A percentile compares a stretch with the other conserved stretches of the same genome.
These are phyloP conservation scores for Stachybotrys echinatus DNA, from an alignment of 2,329 filamentous ascomycete species.

Conservation along the genomic window DNA sequence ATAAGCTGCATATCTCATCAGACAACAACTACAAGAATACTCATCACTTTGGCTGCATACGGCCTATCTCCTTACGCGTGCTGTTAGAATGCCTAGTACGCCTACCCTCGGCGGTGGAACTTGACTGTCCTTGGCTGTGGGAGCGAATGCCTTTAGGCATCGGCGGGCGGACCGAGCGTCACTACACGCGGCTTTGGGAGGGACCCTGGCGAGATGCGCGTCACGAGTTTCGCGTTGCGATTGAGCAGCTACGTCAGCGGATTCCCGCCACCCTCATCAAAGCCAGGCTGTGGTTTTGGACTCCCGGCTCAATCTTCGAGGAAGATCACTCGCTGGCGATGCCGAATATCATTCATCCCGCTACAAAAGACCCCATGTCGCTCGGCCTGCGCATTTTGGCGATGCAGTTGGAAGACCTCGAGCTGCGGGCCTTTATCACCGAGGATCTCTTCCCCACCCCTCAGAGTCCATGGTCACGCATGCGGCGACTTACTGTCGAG, in stretches of 20 bases:
- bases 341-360: constrained; percentile 12
- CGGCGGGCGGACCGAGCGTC: constrained; percentile 6
- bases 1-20: constrained; percentile 4
- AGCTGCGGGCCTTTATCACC: constrained; percentile 14
- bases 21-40: neutral
- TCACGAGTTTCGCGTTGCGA: constrained; percentile 15
- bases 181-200: constrained; percentile 13
- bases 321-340: constrained; percentile 7
- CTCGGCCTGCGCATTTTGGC: constrained; percentile 12
- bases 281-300: constrained; percentile 11
- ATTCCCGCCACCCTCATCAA: constrained; percentile 10
- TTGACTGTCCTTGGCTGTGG: constrained; percentile 14
- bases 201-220: constrained; percentile 18
- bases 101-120: constrained; percentile 12
- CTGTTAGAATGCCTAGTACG: constrained; percentile 14
- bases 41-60: constrained; percentile 5
- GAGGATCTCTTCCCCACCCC: constrained; percentile 8
- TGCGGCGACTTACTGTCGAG: neutral
- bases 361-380: constrained; percentile 13
- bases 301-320: neutral
- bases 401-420: constrained; percentile 10
- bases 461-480: neutral
- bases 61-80: constrained; percentile 13
- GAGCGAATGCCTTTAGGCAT: constrained; percentile 12
- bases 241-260: constrained; percentile 5